Conservation (phyloP, 495 filamentous ascomycete species). For the Neurospora sp. region DNA sequence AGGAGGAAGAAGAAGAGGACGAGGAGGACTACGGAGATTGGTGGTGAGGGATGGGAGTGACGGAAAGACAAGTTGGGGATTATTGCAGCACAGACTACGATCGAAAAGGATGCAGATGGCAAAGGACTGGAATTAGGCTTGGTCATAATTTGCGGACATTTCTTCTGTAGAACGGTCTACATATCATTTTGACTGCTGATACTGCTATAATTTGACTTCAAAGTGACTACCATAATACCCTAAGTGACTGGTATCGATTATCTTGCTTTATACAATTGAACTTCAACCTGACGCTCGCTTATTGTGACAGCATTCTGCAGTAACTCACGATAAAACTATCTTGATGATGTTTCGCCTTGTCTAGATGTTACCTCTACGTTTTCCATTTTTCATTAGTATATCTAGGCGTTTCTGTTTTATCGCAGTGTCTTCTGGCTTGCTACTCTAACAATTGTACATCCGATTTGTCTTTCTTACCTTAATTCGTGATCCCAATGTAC, state of each 20-base stretch:
- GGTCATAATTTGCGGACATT: neutral
- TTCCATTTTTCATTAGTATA: too few relatives aligned
- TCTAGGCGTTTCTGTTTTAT: too few relatives aligned
- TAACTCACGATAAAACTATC: too few relatives aligned
- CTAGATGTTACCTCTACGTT: too few relatives aligned
- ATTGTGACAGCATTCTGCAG: too few relatives aligned
- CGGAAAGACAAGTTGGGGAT: rapidly evolving
- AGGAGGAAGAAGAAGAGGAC: neutral
- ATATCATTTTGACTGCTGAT: neutral
- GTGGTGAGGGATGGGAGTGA: neutral
- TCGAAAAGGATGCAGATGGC: neutral
- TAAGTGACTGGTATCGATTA: rapidly evolving
- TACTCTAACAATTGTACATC: too few relatives aligned
- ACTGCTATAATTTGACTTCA: neutral
- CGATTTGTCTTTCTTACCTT: too few relatives aligned
- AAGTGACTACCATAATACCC: neutral
- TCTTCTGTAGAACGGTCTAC: neutral
- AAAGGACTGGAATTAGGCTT: rapidly evolving
- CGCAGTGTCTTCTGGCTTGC: too few relatives aligned
- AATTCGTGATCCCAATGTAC: too few relatives aligned
- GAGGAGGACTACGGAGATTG: neutral
- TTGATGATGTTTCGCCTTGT: too few relatives aligned
- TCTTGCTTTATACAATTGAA: neutral
- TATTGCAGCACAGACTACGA: rapidly evolving
- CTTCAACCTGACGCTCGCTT: too few relatives aligned